Evolutionary conservation across 1,284 basidiomycete genomes (phyloP).

Genomic region (Apiotrichum veenhuisii): DNA sequence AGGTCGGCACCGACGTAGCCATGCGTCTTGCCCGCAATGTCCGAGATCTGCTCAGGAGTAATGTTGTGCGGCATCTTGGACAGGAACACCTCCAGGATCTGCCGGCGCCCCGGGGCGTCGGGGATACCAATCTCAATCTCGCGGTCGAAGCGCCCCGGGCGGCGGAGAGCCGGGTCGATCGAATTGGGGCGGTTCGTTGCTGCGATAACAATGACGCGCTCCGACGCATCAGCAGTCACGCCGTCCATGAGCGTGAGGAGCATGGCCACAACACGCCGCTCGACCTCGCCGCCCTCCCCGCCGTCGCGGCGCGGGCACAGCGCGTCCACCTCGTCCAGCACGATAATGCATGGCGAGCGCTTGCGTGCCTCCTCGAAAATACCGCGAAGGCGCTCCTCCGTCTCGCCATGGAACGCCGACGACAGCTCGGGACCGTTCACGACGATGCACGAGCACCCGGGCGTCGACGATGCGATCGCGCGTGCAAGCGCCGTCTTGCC

Average conservation of each 20-base stretch:
- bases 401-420: conserved; percentile 94
- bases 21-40: conserved; percentile 75
- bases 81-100: conserved; percentile 80
- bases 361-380: conserved; percentile 81
- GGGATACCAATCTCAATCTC: conserved; percentile 98
- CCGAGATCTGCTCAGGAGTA: conserved; percentile 58
- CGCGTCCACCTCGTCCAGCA: conserved; percentile 96
- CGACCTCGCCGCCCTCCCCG: conserved; percentile 81
- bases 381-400: conserved; percentile 81
- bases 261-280: conserved; percentile 92
- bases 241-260: conserved; percentile 94
- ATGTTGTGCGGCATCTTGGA: conserved; percentile 74
- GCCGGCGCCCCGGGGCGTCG: conserved; percentile 71
- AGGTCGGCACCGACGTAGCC: conserved; percentile 98
- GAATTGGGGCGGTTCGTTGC: conserved; percentile 97
- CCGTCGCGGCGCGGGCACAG: conserved; percentile 87
- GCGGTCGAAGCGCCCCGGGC: conserved; percentile 92
- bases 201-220: conserved; percentile 84
- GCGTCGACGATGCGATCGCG: conserved; percentile 73
- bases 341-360: conserved; percentile 83
- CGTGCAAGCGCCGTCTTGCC: conserved; percentile 91
- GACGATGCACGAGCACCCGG: conserved; percentile 72
- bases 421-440: conserved; percentile 94
- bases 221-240: conserved; percentile 57
- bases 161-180: conserved; percentile 88